These are phyloP conservation scores for Lolium multiflorum DNA, from an alignment of 176 grass and related monocot species.

Conservation along the genomic window DNA sequence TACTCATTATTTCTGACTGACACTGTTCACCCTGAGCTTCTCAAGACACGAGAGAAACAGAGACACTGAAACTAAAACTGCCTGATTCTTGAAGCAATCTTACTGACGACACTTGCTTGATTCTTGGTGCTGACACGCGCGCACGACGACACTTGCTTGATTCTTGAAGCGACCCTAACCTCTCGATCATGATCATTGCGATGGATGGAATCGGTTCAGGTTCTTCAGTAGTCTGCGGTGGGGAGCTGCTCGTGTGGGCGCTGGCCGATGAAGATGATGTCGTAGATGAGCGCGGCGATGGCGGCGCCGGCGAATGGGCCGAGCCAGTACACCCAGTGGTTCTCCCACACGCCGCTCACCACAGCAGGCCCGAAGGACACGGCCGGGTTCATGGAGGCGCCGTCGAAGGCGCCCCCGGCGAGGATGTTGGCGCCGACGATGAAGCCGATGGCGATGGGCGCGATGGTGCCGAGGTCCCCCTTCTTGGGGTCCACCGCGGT, in stretches of 20 bases:
- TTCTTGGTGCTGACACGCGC: background rate
- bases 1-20: conserved; percentile 15
- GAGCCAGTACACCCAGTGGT: conserved; percentile 92
- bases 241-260: conserved; percentile 66
- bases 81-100: background rate
- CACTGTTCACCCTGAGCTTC: conserved; percentile 1
- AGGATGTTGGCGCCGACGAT: conserved; percentile 85
- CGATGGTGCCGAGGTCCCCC: conserved; percentile 60
- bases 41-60: background rate
- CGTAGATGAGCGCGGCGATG: conserved; percentile 75
- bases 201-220: background rate
- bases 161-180: background rate
- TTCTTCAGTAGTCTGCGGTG: conserved; percentile 52
- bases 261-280: conserved; percentile 72
- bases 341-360: conserved; percentile 65
- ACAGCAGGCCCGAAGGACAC: conserved; percentile 80
- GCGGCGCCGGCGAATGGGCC: conserved; percentile 70
- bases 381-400: conserved; percentile 86
- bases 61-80: background rate
- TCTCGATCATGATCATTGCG: background rate
- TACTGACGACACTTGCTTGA: background rate
- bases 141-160: background rate
- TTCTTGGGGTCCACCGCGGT: conserved; percentile 74
- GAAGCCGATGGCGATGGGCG: conserved; percentile 80
- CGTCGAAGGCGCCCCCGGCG: conserved; percentile 77